Base-by-base conservation (phyloP, 2,329 filamentous ascomycete genomes). In the Phaeosphaeriaceae sp. region DNA sequence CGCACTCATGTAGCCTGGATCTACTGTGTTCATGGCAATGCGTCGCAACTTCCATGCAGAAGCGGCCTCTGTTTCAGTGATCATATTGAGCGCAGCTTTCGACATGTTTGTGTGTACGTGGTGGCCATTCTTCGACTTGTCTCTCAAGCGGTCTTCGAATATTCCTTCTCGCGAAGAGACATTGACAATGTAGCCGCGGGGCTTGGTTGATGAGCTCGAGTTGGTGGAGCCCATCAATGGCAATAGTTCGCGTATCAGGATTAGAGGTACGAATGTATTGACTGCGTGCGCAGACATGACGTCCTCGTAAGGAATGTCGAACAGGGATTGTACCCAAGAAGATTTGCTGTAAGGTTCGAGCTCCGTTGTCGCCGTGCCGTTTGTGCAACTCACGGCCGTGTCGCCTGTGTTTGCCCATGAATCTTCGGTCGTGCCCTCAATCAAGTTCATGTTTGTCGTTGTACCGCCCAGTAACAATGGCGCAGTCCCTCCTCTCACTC, bases 91-190 rank as follows among this genome's bases (percentile, higher is more conserved):
- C 6, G 61, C 61, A 6, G 57, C 60, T 54, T 63, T 66, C 15
- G 60, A 61, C 52, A 61, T 63, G 49, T 66, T 61, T 31, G 60
- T 61, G 27, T 63, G 58, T 15, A 60, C 59, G 25, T 62, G 55
- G 25, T 65, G 60, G 21, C 60, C 57, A 25, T 36, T 33, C 44
- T 65, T 62, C 1, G 57, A 49, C 3, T 22, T 27, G 1, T 59
- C 58, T 2, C 47, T 44, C n/a, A 24, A 40, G 13, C 24, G 41
- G 20, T 51, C 45, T 53, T 65, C 59, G 46, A 65, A 65, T 22
- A 62, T 65, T n/a, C 60, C 57, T 57, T 65, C 60, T 15, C 57
- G 62, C 4, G 60, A 65, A 22, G 60, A 62, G 20, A 65, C 57
- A 24, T 65, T 65, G 55, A 65, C 58, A 24, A 65, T 56, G 45